A percentile compares a stretch with the other conserved stretches of the same genome.
phyloP scores from a whole-genome alignment of 2,329 filamentous ascomycete species.

The Fusarium papillatum region DNA sequence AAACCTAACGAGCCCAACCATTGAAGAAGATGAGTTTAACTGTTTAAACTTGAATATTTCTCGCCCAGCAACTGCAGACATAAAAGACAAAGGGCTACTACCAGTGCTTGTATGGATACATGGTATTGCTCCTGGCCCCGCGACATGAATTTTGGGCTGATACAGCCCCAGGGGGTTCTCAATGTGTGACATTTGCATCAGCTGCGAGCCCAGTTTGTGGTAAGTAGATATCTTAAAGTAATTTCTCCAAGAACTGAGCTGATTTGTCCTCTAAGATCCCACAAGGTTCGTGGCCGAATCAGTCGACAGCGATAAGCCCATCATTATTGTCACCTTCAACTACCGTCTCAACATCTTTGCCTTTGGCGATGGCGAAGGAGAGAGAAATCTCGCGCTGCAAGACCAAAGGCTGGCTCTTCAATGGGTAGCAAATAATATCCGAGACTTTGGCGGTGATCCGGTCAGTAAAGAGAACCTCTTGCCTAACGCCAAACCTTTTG shows the following conservation, averaged over 20 bases:
- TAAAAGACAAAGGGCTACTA: slow-evolving; percentile 13
- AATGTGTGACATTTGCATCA: slow-evolving; percentile 58
- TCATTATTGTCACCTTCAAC: slow-evolving; percentile 36
- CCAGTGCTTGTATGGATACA: slow-evolving; percentile 62
- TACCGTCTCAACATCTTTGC: slow-evolving; percentile 51
- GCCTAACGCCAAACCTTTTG: fast-evolving
- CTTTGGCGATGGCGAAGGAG: slow-evolving; percentile 55
- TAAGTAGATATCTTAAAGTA: slow-evolving; percentile 32
- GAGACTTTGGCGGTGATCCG: slow-evolving; percentile 46
- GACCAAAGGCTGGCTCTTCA: slow-evolving; percentile 51
- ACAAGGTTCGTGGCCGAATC: slow-evolving; percentile 53
- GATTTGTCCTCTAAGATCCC: slow-evolving; percentile 38
- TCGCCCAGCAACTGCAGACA: slow-evolving; percentile 33
- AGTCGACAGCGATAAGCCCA: slow-evolving; percentile 35
- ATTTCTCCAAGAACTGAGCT: background rate
- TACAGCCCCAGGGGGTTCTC: slow-evolving; percentile 51
- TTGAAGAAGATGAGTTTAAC: slow-evolving; percentile 56
- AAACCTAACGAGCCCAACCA: slow-evolving; percentile 30
- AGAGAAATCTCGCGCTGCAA: slow-evolving; percentile 51
- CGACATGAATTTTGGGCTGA: background rate
- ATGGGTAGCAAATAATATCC: slow-evolving; percentile 47
- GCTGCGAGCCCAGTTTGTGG: slow-evolving; percentile 57
- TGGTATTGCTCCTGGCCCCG: slow-evolving; percentile 35
- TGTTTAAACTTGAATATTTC: slow-evolving; percentile 59
- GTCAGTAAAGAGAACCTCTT: slow-evolving; percentile 1